Base-by-base conservation (phyloP, 257 asterid species). In the Handroanthus guayacan region DNA sequence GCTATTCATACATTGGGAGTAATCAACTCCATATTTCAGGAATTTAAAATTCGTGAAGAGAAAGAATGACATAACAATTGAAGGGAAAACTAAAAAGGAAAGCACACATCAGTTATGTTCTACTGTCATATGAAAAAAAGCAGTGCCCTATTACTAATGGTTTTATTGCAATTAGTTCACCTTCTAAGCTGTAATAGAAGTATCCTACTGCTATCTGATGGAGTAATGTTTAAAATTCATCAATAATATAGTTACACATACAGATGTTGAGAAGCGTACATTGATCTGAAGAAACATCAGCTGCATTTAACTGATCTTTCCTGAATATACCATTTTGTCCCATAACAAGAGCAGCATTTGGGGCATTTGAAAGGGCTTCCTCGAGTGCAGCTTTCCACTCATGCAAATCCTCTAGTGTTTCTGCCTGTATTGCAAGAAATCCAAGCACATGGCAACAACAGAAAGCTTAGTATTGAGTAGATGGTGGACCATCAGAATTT, bases 381-480 rank as follows among this genome's bases (percentile, higher is more conserved):
- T 95, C 99, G 75, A 95, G 98, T 72, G 98, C 98, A 78, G 72
- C 76, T 85, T 89, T 95, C 99, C 99, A 95, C 88, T 91, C 97
- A 44, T 83, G 83, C 84, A 95, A 83, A 86, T 95, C 99, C 83
- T 95, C 98, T 75, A 69, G 75, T 54, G 98, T 95, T 82, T 95
- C 99, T 54, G 99, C 96, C 99, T 95, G 89, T 65, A 78, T 76
- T 64, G 74, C 71, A 82, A 74, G 55, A 80, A 73, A 67, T 47
- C 73, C 58, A 54, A 57, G 56, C 9, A 52, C 62, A 66, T 71
- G 48, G 10, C 13, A 57, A 67, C 45, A 65, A 50, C 16, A 65
- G 44, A 20, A 60, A 36, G 10, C 52, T 77, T 45, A 69, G 58
- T 39, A 48, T 58, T 5, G 36, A 50, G 63, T 31, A 13, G 17